Evolutionary conservation across 2,329 filamentous ascomycete genomes (phyloP), one percentile per base, ranked within the genome.

Genomic region (Ascosphaera pollenicola): DNA sequence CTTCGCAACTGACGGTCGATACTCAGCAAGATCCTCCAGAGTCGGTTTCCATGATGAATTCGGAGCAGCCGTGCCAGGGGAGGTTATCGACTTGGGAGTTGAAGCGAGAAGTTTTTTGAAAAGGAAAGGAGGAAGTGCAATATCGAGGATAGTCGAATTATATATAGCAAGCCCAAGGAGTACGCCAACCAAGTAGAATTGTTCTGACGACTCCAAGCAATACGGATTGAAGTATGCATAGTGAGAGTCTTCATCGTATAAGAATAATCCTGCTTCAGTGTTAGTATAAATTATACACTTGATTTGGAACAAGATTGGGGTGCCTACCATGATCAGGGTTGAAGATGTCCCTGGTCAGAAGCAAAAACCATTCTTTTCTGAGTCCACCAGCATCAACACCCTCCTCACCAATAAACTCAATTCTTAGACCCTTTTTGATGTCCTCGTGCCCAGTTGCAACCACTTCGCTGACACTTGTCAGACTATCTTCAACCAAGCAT

Each of bases 181-280:
- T 10, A 89, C 81, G 1, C 85, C 85, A 19, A 94, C 79, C 17
- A 93, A 66, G 52, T 89, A 92, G 56, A 81, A 94, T 47, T 92
- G 83, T 51, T 93, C 83, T 0, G 82, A 85, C 0, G 81, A 85
- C 54, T 93, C 85, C 48, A 93, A 84, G 13, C 80, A 82, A 52
- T 77, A 73, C 0, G 84, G 79, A 52, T 93, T 93, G 61, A 94
- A 94, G 56, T 93, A 94, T 58, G 85, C 93, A 52, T 79, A 83
- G 36, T 73, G 71, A 2, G 84, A 92, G 49, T 93, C 83, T 39
- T 92, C 82, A 45, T 93, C 85, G 55, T 92, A 93, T 6, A 79
- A 63, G 54, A 94, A 94, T 57, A 94, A 73, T n/a, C 83, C 82
- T 85, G 36, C 31, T n/a, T n/a, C n/a, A 8, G 37, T 19, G 10